These are phyloP conservation scores for Scheffersomyces insectosa DNA, from an alignment of 1,139 yeast genomes.

Conservation along the genomic window DNA sequence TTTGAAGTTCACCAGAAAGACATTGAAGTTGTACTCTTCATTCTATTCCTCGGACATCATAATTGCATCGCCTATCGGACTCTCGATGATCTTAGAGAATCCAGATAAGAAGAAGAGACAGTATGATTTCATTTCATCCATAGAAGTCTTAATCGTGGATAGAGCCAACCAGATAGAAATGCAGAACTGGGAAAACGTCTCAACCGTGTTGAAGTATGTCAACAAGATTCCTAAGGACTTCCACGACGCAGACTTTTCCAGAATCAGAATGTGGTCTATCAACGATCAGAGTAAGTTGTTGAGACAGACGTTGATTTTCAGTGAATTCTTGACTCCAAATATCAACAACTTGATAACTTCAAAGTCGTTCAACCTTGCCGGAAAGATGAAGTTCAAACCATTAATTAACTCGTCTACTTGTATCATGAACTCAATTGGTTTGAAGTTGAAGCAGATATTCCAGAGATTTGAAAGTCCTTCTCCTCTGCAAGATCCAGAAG, in stretches of 20 bases:
- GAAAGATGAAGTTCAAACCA: slow-evolving; percentile 60
- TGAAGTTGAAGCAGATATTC: slow-evolving; percentile 71
- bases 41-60: slow-evolving; percentile 85
- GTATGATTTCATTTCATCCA: slow-evolving; percentile 80
- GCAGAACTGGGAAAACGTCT: slow-evolving; percentile 93
- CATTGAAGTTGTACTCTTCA: slow-evolving; percentile 79
- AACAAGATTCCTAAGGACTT: slow-evolving; percentile 76
- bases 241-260: slow-evolving; percentile 85
- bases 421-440: slow-evolving; percentile 50
- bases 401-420: slow-evolving; percentile 37
- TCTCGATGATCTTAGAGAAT: slow-evolving; percentile 73
- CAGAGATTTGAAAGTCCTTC: slow-evolving; percentile 63
- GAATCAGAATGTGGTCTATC: slow-evolving; percentile 90
- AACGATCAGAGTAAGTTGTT: slow-evolving; percentile 76
- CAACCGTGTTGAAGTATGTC: slow-evolving; percentile 65
- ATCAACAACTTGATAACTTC: slow-evolving; percentile 65
- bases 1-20: slow-evolving; percentile 82
- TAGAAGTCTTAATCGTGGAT: slow-evolving; percentile 79
- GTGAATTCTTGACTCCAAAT: slow-evolving; percentile 78
- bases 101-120: slow-evolving; percentile 60
- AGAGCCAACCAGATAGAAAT: slow-evolving; percentile 83
- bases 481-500: slow-evolving; percentile 71
- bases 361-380: slow-evolving; percentile 62
- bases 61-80: slow-evolving; percentile 89
- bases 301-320: slow-evolving; percentile 76